Evolutionary conservation across 169 alveolate genomes (phyloP), one percentile per base, ranked within the genome.

Genomic region (Plasmodium gaboni): DNA sequence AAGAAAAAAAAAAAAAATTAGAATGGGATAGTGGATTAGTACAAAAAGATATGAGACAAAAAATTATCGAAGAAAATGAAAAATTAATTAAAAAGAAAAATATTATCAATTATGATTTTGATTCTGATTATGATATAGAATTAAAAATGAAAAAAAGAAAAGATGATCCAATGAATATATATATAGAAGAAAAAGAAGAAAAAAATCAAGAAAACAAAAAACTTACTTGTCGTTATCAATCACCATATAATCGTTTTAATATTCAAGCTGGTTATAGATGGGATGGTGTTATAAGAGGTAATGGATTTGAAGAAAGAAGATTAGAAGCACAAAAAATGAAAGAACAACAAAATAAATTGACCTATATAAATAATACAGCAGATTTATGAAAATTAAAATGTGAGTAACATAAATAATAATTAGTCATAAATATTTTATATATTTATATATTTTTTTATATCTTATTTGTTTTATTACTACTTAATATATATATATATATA

Each of bases 271-370:
- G 99, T 5, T 96, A 97, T 92, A 73, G 98, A 44, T 98, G 99
- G 99, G 99, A 98, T 89, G 99, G 99, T 24, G 97, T 97, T 19
- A 97, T 97, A 71, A 88, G 99, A 50, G 97, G 98, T 38, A 97
- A 97, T 93, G 99, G 98, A 0, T 97, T 93, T 92, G 99, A 98
- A 88, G 94, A 94, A 61, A 94, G 95, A 24, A 89, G 96, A 91
- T 74, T 91, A 22, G 90, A 91, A 15, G 85, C 88, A 5, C 73
- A 85, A 42, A 74, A 92, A n/a, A n/a, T 68, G 42, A 67, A 83
- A 38, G 65, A 67, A 12, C 80, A 68, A 19, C 50, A 72, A 50
- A 38, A 55, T 12, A 68, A 57, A 57, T 3, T 83, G 24, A 73
- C 70, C n/a, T 83, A 83, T 28, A 44, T 83, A 28, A 80, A 80